Evolutionary conservation across 208 protist species (phyloP), one percentile per base, ranked within the genome.

Genomic region (Wallacemonas sp.): DNA sequence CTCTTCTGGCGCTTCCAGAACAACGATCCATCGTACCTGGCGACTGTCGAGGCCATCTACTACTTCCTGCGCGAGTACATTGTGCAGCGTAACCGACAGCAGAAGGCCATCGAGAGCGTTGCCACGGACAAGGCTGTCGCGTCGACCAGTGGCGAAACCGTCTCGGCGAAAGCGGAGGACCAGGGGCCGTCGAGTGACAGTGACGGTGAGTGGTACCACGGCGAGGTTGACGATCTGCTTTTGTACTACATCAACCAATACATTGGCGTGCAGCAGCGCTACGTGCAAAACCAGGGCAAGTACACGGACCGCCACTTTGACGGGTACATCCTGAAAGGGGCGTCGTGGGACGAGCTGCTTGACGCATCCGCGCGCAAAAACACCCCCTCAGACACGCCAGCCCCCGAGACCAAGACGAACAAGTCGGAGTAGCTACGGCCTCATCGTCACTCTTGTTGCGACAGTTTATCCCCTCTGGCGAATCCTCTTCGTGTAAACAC

Each of bases 41-140:
- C 94, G 3, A 98, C 96, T 3, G 96, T 98, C 21, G 96, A 98
- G 78, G 95, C 95, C 8, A 98, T 98, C 65, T 98, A 97, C 79
- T 97, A 96, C 75, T 95, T 97, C 63, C 74, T 96, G 38, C 78
- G 84, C 16, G 90, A 97, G 66, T 97, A 94, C 65, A 81, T 97
- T 38, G 73, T 56, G 0, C 80, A 92, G 21, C 73, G 72, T 27
- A 91, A 87, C 68, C 76, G 76, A 36, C 29, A 33, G n/a, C 66
- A 77, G 41, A 43, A 39, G 3, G 26, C 21, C 5, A 5, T 16
- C 12, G 14, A 17, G 12, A 39, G 32, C 46, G 33, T 4, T 32
- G 34, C 44, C 17, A n/a, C n/a, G n/a, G 54, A 27, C 19, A 72
- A 48, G 23, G 44, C 49, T 0, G 8, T n/a, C 26, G 32, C 21